phyloP scores from a whole-genome alignment of 202 grass and related monocot species.

The Brachypodium distachyon region DNA sequence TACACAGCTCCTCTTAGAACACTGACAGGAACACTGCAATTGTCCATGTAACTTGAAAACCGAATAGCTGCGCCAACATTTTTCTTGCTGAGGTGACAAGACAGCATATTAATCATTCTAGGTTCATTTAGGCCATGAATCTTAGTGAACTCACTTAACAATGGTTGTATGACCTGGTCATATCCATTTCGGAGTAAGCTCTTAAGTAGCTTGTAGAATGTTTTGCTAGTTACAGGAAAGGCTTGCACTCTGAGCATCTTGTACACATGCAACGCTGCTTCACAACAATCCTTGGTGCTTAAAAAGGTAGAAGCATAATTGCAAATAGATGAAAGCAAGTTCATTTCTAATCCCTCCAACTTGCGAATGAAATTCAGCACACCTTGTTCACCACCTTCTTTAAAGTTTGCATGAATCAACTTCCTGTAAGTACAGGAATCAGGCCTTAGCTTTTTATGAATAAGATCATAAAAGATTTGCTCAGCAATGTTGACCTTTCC shows the following conservation, averaged over 20 bases:
- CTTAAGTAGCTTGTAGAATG: constrained; percentile 48
- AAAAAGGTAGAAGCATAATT: constrained; percentile 61
- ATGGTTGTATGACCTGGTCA: constrained; percentile 32
- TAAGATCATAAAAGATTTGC: constrained; percentile 56
- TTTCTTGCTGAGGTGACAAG: constrained; percentile 56
- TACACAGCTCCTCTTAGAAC: constrained; percentile 49
- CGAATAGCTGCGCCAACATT: constrained; percentile 46
- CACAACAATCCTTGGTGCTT: constrained; percentile 49
- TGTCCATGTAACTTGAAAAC: constrained; percentile 41
- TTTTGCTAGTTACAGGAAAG: constrained; percentile 49
- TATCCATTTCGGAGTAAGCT: constrained; percentile 48
- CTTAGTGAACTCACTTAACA: constrained; percentile 66
- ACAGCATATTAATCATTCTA: constrained; percentile 56
- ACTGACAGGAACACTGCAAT: constrained; percentile 36
- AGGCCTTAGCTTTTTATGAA: constrained; percentile 37
- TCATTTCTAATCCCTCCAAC: constrained; percentile 40
- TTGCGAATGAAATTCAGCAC: constrained; percentile 54
- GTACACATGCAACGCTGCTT: constrained; percentile 53
- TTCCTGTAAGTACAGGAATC: constrained; percentile 42
- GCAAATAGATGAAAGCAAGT: constrained; percentile 50
- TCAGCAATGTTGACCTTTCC: constrained; percentile 44
- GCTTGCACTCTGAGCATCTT: constrained; percentile 42
- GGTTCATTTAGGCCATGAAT: constrained; percentile 48
- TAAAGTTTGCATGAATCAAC: constrained; percentile 53
- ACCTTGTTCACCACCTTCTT: constrained; percentile 41